Evolutionary conservation across 441 rosid genomes (phyloP).

Genomic region (Jatropha multifida): DNA sequence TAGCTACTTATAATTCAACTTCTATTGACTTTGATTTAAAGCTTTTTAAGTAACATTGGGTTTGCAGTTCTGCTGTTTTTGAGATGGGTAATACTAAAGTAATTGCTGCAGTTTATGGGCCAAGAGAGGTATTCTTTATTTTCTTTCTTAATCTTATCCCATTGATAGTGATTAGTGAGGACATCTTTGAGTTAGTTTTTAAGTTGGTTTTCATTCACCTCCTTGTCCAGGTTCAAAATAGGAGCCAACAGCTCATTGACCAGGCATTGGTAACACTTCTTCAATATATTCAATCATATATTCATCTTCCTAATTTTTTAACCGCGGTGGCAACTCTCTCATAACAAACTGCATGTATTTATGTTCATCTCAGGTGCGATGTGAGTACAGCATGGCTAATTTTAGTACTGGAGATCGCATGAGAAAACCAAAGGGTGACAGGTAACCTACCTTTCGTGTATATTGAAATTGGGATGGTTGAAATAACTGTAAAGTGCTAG

Average conservation of each 20-base stretch:
- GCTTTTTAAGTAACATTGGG: background rate
- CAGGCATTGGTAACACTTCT: constrained; percentile 63
- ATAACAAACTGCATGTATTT: background rate
- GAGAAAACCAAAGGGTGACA: constrained; percentile 85
- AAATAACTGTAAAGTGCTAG: background rate
- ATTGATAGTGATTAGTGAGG: background rate
- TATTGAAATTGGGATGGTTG: background rate
- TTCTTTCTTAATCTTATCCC: background rate
- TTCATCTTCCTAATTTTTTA: background rate
- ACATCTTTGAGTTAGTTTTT: background rate
- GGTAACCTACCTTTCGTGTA: constrained; percentile 34
- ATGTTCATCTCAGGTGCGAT: constrained; percentile 54
- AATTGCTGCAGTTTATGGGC: constrained; percentile 94
- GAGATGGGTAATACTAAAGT: constrained; percentile 98
- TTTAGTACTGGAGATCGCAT: constrained; percentile 90
- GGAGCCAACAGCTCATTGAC: constrained; percentile 64
- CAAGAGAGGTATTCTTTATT: constrained; percentile 61
- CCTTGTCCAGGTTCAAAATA: constrained; percentile 61
- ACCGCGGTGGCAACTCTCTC: background rate
- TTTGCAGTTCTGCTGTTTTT: constrained; percentile 69
- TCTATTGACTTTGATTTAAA: background rate
- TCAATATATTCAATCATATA: background rate
- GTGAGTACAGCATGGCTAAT: constrained; percentile 96
- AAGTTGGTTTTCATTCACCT: background rate
- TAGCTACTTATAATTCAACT: background rate